These are phyloP conservation scores for Pleodorina starrii DNA, from an alignment of 139 green algal genomes.

Conservation along the genomic window DNA sequence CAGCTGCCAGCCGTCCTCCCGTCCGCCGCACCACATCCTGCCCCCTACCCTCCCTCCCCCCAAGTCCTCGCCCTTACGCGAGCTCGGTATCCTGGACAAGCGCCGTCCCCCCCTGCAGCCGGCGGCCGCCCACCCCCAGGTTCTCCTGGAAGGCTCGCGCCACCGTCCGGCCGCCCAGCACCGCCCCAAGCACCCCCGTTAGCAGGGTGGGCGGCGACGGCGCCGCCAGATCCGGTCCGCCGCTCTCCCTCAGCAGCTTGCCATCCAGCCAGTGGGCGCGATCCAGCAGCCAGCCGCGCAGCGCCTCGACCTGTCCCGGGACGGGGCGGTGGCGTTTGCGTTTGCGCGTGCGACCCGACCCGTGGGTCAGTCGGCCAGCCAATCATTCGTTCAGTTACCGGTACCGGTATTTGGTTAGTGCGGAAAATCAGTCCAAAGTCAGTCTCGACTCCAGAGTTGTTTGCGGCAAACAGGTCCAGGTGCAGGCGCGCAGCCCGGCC, in stretches of 20 bases:
- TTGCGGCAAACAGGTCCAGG: background rate
- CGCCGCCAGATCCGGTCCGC: background rate
- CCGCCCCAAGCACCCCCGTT: conserved; percentile 15
- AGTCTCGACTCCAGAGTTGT: background rate
- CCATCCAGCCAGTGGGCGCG: conserved; percentile 22
- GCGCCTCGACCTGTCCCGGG: background rate
- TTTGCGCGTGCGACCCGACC: too few species aligned
- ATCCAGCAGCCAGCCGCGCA: conserved; percentile 31
- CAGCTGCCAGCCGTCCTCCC: too few species aligned
- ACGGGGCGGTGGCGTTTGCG: background rate
- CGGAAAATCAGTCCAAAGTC: background rate
- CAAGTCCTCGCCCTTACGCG: too few species aligned
- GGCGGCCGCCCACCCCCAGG: background rate
- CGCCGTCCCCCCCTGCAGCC: too few species aligned
- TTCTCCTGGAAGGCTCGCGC: background rate
- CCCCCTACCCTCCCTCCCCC: too few species aligned
- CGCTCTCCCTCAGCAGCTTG: background rate
- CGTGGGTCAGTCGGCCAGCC: too few species aligned
- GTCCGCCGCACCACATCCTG: too few species aligned
- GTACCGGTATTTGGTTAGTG: background rate
- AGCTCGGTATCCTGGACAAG: too few species aligned
- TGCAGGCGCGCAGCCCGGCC: background rate
- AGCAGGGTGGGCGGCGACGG: background rate
- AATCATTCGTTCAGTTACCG: too few species aligned
- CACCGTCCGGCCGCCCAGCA: conserved; percentile 11